Evolutionary conservation across 352 stramenopile species (phyloP), one percentile per base, ranked within the genome.

Genomic region (Phytophthora citrophthora): DNA sequence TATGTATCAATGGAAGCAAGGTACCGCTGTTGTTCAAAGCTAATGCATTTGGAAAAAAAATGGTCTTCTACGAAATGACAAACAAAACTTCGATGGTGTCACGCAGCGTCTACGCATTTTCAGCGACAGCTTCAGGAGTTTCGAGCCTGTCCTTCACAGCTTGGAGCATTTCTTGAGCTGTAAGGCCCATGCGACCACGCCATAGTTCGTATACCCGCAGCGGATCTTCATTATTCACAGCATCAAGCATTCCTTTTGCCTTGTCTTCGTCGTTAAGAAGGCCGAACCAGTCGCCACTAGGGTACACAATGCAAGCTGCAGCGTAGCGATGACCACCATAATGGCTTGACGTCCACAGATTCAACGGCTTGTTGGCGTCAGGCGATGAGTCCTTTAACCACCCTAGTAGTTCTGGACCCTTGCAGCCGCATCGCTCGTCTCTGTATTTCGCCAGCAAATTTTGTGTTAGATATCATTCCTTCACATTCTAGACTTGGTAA

Each of bases 261-360:
- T 88, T 84, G 11, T 74, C 57, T 51, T 80, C 62, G 13, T 77
- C 62, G 52, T 94, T 94, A 1, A 94, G 48, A 1, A 90, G 61
- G 2, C 83, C 83, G 51, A 91, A 94, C 83, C 86, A 94, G 53
- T 94, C 79, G 20, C 86, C 83, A 16, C 74, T 83, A 20, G 86
- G 86, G 50, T 94, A 91, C 57, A 79, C 72, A 62, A 94, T 86
- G 50, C 79, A 90, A 46, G 86, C 83, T 24, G 78, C 83, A 4
- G 83, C 86, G 54, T 90, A 90, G 4, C 83, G 83, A 43, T 92
- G 81, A n/a, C 83, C 86, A 7, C 83, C 83, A 47, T 84, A 91
- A 48, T 94, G 83, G 45, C 83, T 94, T 3, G 79, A 77, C 12
- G 65, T 77, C 69, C 80, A 92, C 26, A 91, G 61, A 45, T 90